These are phyloP conservation scores for Corchorus olitorius DNA, from an alignment of 345 rosid genomes.

Conservation along the genomic window DNA sequence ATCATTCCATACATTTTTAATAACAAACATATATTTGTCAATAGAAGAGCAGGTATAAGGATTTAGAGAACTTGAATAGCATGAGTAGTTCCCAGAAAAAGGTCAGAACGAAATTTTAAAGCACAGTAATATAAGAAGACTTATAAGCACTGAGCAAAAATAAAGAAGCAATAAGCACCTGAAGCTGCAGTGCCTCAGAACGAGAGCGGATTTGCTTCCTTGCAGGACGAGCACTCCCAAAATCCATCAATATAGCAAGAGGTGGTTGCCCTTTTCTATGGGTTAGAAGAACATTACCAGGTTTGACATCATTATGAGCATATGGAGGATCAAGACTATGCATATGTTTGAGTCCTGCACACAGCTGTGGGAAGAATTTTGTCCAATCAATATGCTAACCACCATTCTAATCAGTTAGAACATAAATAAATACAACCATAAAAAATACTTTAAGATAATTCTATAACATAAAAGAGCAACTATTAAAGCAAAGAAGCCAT, in stretches of 20 bases:
- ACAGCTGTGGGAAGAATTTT: conserved; percentile 57
- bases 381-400: conserved; percentile 17
- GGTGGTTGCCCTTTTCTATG: conserved; percentile 82
- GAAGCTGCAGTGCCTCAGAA: conserved; percentile 88
- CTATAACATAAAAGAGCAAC: not conserved
- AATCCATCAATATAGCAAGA: conserved; percentile 94
- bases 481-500: not conserved
- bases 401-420: not conserved
- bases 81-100: not conserved
- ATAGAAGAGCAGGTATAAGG: not conserved
- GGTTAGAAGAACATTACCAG: conserved; percentile 85
- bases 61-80: not conserved
- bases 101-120: conserved; percentile 4
- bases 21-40: not conserved
- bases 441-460: not conserved
- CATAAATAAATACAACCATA: not conserved
- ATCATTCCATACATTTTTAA: not conserved
- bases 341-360: conserved; percentile 98
- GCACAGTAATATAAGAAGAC: conserved; percentile 1
- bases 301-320: conserved; percentile 99
- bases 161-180: conserved; percentile 49
- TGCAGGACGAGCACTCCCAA: conserved; percentile 91
- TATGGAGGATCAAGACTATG: conserved; percentile 89
- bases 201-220: conserved; percentile 87
- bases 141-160: conserved; percentile 6